Percentiles rank a stretch among this genome's conserved stretches.
Evolutionary conservation across 768 basidiomycete species (phyloP).

Genomic region (Suillus discolor): DNA sequence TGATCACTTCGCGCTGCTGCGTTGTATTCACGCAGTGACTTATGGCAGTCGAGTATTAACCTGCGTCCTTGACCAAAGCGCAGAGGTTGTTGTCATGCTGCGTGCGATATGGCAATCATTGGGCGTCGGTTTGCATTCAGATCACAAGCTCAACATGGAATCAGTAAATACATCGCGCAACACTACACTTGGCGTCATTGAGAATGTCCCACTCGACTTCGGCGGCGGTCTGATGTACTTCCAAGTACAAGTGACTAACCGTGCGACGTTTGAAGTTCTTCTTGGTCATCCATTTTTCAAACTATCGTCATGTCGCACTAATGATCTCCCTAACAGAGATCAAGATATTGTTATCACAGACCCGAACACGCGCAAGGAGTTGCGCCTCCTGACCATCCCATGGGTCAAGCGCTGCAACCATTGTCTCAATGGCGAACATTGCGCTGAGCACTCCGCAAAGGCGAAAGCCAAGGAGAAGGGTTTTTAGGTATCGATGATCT

Average conservation of each 20-base stretch:
- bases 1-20: not conserved
- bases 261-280: not conserved
- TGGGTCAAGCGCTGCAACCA: not conserved
- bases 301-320: not conserved
- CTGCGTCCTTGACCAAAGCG: not conserved
- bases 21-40: accelerated
- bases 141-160: not conserved
- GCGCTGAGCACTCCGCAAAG: too few relatives aligned
- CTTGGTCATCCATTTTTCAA: not conserved
- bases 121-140: not conserved
- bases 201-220: not conserved
- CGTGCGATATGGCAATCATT: not conserved
- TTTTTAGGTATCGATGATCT: too few relatives aligned
- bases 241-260: not conserved
- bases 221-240: not conserved
- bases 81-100: not conserved
- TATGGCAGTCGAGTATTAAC: accelerated
- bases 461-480: too few relatives aligned
- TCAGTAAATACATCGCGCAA: accelerated
- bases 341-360: not conserved
- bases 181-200: accelerated
- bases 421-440: too few relatives aligned
- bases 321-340: not conserved
- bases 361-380: not conserved
- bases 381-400: not conserved